phyloP scores from a whole-genome alignment of 1,284 basidiomycete species.

The Lentinula novae-zelandiae region DNA sequence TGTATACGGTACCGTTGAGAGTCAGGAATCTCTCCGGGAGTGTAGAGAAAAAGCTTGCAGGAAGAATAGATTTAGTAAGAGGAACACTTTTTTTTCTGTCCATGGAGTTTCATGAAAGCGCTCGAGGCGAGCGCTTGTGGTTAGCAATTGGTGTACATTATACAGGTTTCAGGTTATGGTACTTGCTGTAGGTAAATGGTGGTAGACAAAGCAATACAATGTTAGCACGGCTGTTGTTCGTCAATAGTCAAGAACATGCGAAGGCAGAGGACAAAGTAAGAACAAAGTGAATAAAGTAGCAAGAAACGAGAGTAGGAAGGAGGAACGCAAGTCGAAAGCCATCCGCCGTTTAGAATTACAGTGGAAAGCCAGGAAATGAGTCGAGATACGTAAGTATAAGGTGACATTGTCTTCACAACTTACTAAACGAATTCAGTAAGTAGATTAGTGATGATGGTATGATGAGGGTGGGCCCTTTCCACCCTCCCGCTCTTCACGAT shows the following conservation, averaged over 20 bases:
- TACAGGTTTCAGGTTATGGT: neutral
- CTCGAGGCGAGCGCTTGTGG: neutral
- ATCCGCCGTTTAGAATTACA: neutral
- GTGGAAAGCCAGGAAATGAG: neutral
- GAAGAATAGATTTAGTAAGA: neutral
- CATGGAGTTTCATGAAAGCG: neutral
- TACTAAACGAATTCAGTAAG: neutral
- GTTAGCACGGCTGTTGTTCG: neutral
- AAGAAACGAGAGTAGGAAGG: neutral
- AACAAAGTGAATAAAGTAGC: neutral
- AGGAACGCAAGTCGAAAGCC: too few species aligned
- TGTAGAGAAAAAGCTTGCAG: neutral
- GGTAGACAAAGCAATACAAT: neutral
- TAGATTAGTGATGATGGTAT: neutral
- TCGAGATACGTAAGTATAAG: neutral
- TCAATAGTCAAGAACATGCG: neutral
- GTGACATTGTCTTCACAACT: neutral
- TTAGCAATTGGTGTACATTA: neutral
- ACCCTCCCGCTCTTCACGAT: constrained; percentile 27
- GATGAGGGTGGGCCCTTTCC: constrained; percentile 8
- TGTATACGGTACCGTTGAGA: neutral
- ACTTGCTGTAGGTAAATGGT: neutral
- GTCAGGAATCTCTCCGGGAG: neutral
- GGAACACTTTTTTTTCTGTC: neutral
- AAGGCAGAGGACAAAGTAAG: neutral